Conservation (phyloP, 331 rosid species). For the Rhamnella rubrinervis region DNA sequence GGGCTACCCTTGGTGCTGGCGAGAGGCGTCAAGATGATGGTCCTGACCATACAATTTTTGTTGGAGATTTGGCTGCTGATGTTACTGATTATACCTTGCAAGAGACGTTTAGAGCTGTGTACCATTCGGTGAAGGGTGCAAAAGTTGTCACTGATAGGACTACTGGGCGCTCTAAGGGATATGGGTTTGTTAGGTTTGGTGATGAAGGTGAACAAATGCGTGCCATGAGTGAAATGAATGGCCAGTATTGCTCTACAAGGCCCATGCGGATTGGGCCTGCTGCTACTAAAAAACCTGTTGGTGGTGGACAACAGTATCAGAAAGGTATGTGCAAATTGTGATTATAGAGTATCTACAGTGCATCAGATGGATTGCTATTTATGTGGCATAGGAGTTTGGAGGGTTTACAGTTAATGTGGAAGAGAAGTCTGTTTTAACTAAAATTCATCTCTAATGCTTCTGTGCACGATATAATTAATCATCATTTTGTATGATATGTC, state of each 20-base stretch:
- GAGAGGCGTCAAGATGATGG: conserved; percentile 71
- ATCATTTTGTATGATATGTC: too few relatives aligned
- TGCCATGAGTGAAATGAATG: conserved; percentile 67
- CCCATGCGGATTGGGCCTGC: conserved; percentile 70
- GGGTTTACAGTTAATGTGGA: too few relatives aligned
- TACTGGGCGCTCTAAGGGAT: conserved; percentile 72
- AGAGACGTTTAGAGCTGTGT: conserved; percentile 47
- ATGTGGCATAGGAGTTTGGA: too few relatives aligned
- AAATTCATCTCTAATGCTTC: too few relatives aligned
- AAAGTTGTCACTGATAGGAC: conserved; percentile 63
- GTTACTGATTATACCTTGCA: conserved; percentile 57
- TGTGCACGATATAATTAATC: too few relatives aligned
- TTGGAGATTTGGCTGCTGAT: conserved; percentile 67
- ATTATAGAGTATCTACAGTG: too few relatives aligned
- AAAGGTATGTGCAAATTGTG: conserved; percentile 33
- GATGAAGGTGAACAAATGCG: conserved; percentile 60
- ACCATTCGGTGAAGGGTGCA: conserved; percentile 56
- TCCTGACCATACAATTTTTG: conserved; percentile 53
- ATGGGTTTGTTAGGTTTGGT: conserved; percentile 62
- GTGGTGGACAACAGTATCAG: conserved; percentile 39
- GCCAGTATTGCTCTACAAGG: conserved; percentile 55
- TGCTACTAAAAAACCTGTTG: conserved; percentile 50
- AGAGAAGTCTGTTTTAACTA: too few relatives aligned
- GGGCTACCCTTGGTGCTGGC: conserved; percentile 68
- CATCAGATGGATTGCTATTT: too few relatives aligned